Evolutionary conservation across 352 stramenopile genomes (phyloP).

Genomic region (Plasmopara muralis): DNA sequence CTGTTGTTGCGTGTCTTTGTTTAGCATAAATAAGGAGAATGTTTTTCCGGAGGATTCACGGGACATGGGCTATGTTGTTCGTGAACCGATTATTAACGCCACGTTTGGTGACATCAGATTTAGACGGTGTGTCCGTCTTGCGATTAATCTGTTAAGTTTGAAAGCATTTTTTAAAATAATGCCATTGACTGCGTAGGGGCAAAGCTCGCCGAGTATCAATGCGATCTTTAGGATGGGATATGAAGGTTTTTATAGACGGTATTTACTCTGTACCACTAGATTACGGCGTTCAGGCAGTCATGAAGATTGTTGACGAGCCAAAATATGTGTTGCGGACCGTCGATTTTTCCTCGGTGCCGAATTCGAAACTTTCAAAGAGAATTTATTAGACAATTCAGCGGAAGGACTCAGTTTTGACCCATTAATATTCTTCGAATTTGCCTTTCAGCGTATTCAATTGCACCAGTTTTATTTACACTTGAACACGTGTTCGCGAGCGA

Average conservation of each 20-base stretch:
- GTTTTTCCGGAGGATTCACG: slow-evolving; percentile 77
- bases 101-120: slow-evolving; percentile 87
- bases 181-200: slow-evolving; percentile 30
- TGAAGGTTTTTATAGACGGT: slow-evolving; percentile 84
- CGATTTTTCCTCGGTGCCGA: slow-evolving; percentile 45
- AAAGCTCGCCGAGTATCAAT: slow-evolving; percentile 81
- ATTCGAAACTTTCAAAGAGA: slow-evolving; percentile 21
- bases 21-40: slow-evolving; percentile 84
- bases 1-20: slow-evolving; percentile 2
- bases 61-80: slow-evolving; percentile 83
- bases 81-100: slow-evolving; percentile 86
- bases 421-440: slow-evolving; percentile 14
- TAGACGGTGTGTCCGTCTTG: slow-evolving; percentile 42
- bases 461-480: neutral
- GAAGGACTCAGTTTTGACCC: slow-evolving; percentile 25
- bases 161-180: neutral
- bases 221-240: slow-evolving; percentile 85
- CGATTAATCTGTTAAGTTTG: neutral
- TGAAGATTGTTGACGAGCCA: slow-evolving; percentile 84
- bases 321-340: slow-evolving; percentile 84
- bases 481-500: slow-evolving; percentile 23
- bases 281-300: slow-evolving; percentile 86
- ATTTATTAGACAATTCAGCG: slow-evolving; percentile 27
- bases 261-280: slow-evolving; percentile 84
- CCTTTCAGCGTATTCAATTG: no score